phyloP scores from a whole-genome alignment of 2,329 filamentous ascomycete species.

The Colletotrichum sojae region DNA sequence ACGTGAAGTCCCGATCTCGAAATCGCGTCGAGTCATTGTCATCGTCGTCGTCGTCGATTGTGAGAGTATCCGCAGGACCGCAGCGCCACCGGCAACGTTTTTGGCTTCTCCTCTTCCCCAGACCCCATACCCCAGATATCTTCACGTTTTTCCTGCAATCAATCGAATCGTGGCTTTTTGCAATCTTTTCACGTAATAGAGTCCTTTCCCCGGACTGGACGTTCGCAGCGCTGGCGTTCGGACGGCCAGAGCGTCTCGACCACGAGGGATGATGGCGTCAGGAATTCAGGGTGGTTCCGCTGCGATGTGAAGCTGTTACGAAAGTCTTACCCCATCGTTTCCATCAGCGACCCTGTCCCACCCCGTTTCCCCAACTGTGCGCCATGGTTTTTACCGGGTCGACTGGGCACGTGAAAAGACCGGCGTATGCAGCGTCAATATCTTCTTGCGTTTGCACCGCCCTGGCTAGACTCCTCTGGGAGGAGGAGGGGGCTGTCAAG shows the following conservation, averaged over 20 bases:
- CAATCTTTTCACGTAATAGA: slow-evolving; percentile 15
- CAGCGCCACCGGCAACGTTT: too few relatives aligned
- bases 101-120: slow-evolving; percentile 3
- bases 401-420: slow-evolving; percentile 1
- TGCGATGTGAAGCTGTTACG: slow-evolving; percentile 31
- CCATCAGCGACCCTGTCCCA: slow-evolving; percentile 9
- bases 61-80: too few relatives aligned
- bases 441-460: slow-evolving; percentile 17
- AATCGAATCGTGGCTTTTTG: too few relatives aligned
- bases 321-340: slow-evolving; percentile 32
- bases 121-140: slow-evolving; percentile 29
- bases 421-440: not conserved
- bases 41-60: not conserved
- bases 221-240: not conserved
- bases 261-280: slow-evolving; percentile 8
- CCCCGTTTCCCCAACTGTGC: slow-evolving; percentile 32
- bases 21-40: too few relatives aligned
- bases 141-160: slow-evolving; percentile 7
- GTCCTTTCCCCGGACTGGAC: not conserved
- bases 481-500: not conserved
- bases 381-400: slow-evolving; percentile 9
- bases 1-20: too few relatives aligned
- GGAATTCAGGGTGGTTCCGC: slow-evolving; percentile 19
- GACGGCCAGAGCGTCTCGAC: slow-evolving; percentile 20
- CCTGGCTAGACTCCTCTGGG: slow-evolving; percentile 10